Conservation (phyloP, 2,329 filamentous ascomycete species). For the Escovopsis weberi region DNA sequence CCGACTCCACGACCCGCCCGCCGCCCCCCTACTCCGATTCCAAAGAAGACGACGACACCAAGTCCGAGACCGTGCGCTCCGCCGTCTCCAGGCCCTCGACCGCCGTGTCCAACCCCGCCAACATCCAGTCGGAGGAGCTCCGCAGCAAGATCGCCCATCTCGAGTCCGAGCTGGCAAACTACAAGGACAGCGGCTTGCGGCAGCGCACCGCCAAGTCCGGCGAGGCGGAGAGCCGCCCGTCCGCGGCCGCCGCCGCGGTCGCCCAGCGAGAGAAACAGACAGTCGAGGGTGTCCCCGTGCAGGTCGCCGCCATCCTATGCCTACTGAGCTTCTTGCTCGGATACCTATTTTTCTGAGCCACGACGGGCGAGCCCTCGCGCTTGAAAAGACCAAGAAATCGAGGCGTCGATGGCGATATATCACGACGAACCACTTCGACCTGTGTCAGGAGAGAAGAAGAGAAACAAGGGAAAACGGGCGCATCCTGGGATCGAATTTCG, state of each 20-base stretch:
- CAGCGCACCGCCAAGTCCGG: constrained; percentile 56
- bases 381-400: neutral
- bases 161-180: constrained; percentile 53
- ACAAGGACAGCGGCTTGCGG: constrained; percentile 61
- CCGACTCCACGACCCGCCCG: constrained; percentile 16
- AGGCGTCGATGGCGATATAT: too few relatives aligned
- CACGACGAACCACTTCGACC: too few relatives aligned
- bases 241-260: constrained; percentile 25
- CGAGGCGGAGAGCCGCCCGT: constrained; percentile 35
- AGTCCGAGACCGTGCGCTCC: constrained; percentile 14
- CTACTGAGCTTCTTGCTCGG: constrained; percentile 84
- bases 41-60: constrained; percentile 16
- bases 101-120: constrained; percentile 29
- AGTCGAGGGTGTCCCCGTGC: constrained; percentile 67
- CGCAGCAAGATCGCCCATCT: constrained; percentile 62
- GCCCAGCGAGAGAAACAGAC: constrained; percentile 42
- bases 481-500: too few relatives aligned
- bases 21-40: constrained; percentile 22
- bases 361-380: neutral
- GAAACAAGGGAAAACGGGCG: too few relatives aligned
- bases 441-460: neutral
- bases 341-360: constrained; percentile 80
- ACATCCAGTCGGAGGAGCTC: constrained; percentile 41
- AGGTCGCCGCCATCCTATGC: constrained; percentile 71
- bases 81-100: constrained; percentile 27